Evolutionary conservation across 306 rosid genomes (phyloP).

Genomic region (Coriaria nepalensis): DNA sequence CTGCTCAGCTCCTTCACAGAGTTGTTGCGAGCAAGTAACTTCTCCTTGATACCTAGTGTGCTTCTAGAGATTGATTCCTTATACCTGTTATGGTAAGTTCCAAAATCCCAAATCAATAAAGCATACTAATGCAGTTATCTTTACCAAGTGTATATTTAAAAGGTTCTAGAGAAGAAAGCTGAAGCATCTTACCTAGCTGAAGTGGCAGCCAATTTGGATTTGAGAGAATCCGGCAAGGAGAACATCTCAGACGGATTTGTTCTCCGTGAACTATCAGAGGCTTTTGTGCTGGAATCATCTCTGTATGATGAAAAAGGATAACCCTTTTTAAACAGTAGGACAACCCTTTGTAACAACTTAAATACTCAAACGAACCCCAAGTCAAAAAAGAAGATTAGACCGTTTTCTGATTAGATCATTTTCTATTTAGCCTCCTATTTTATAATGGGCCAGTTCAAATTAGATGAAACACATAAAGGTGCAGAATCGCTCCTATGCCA

Average conservation of each 20-base stretch:
- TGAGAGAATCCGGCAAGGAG: conserved; percentile 45
- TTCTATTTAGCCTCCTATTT: too few species aligned
- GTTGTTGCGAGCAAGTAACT: conserved; percentile 69
- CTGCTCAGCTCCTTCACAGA: conserved; percentile 84
- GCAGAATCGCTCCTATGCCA: too few species aligned
- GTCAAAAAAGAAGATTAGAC: neutral
- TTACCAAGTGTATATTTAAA: too few species aligned
- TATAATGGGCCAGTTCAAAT: too few species aligned
- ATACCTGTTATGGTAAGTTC: conserved; percentile 33
- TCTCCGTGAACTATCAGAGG: conserved; percentile 32
- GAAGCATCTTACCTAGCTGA: conserved; percentile 56
- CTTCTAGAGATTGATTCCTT: conserved; percentile 74
- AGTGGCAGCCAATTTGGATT: conserved; percentile 65
- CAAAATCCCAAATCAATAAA: neutral
- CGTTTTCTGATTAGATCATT: too few species aligned
- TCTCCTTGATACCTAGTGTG: conserved; percentile 75
- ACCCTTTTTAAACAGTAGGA: too few species aligned
- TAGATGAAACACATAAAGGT: too few species aligned
- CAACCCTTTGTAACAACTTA: too few species aligned
- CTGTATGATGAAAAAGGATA: too few species aligned
- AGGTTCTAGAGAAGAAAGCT: too few species aligned
- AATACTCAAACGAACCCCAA: too few species aligned
- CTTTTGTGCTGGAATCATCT: conserved; percentile 15
- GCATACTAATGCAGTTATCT: neutral
- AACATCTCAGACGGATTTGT: conserved; percentile 37